Evolutionary conservation across 768 basidiomycete species (phyloP).

Genomic region (Kondoa malvinella): DNA sequence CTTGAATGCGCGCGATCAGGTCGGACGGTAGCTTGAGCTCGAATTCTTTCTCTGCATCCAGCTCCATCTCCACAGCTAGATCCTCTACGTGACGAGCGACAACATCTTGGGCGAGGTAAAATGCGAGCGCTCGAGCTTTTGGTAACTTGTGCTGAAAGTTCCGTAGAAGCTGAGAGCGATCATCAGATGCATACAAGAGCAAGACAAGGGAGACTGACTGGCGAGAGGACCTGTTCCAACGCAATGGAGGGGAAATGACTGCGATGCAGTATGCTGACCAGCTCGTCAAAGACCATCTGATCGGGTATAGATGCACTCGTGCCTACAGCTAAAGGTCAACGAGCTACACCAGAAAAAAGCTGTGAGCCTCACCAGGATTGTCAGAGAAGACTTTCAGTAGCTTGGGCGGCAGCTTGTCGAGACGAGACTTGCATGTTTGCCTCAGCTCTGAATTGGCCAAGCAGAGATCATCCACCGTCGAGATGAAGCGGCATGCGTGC

Average conservation of each 20-base stretch:
- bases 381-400: conserved; percentile 46
- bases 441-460: conserved; percentile 56
- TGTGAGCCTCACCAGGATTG: conserved; percentile 27
- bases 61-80: conserved; percentile 70
- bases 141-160: conserved; percentile 49
- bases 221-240: not conserved
- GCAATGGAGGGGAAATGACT: not conserved
- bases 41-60: conserved; percentile 46
- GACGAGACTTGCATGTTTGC: conserved; percentile 49
- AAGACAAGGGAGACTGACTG: not conserved
- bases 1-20: conserved; percentile 44
- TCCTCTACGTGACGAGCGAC: conserved; percentile 60
- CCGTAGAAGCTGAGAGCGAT: conserved; percentile 50
- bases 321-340: not conserved
- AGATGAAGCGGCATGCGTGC: conserved; percentile 51
- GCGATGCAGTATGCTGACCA: conserved; percentile 31
- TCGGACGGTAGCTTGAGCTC: conserved; percentile 48
- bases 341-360: not conserved
- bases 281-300: conserved; percentile 32
- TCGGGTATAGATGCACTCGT: not conserved
- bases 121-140: conserved; percentile 60
- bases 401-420: conserved; percentile 38
- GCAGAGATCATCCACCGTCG: conserved; percentile 51
- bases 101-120: conserved; percentile 51
- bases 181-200: not conserved